Percentiles rank a stretch among this genome's conserved stretches.
Conservation (phyloP, 2,329 filamentous ascomycete species). For the Sporothrix dimorphospora region DNA sequence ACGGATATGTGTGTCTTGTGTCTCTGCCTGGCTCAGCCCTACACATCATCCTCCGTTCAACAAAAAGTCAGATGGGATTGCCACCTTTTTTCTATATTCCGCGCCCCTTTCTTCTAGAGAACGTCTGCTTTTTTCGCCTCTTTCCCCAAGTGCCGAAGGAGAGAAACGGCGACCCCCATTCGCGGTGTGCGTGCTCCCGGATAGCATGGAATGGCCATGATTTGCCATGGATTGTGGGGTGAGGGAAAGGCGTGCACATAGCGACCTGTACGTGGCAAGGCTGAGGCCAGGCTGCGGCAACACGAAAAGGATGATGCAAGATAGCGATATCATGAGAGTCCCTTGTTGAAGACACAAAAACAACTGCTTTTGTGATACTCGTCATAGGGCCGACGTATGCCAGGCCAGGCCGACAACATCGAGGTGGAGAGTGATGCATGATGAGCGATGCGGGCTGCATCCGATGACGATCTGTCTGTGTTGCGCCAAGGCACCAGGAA, state of each 20-base stretch:
- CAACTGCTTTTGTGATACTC: neutral
- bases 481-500: neutral
- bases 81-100: neutral
- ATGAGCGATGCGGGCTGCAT: neutral
- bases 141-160: neutral
- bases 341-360: neutral
- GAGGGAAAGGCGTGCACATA: neutral
- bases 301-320: neutral
- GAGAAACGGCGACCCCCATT: neutral
- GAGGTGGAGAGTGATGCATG: neutral
- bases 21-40: constrained; percentile 24
- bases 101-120: neutral
- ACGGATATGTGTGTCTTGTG: neutral
- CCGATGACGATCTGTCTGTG: neutral
- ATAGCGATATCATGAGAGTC: neutral
- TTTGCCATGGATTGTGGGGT: neutral
- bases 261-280: constrained; percentile 5
- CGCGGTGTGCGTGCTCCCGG: neutral
- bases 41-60: neutral
- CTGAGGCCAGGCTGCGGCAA: constrained; percentile 16
- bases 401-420: neutral
- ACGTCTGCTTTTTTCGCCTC: neutral
- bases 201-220: constrained; percentile 10
- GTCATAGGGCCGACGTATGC: neutral
- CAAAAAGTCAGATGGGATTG: constrained; percentile 11